Evolutionary conservation across 179 eudicot genomes (phyloP), one percentile per base, ranked within the genome.

Genomic region (Spergularia azorica): DNA sequence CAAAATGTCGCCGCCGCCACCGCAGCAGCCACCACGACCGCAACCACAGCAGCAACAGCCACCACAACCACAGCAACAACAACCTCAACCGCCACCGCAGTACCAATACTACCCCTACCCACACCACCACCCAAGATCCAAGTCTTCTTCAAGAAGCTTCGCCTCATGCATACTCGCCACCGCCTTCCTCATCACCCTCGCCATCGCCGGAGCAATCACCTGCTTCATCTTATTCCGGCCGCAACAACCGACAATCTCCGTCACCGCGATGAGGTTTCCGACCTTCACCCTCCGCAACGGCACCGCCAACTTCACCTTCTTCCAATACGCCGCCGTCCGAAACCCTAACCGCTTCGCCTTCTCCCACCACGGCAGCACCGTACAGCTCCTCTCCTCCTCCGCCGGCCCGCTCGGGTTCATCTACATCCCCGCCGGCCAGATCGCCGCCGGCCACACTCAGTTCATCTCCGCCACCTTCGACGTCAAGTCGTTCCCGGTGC

Each of bases 121-220:
- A 56, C 63, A 51, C 58, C 57, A 39, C 20, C 50, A 61, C 69
- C 73, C 63, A 3, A 77, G 79, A 66, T 75, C 81, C 16, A 72
- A 65, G 39, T 46, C 62, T 60, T 52, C 81, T 9, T 46, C 79
- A 59, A n/a, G 57, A 66, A 46, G 66, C 71, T 79, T 92, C 6
- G 92, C 97, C 15, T 93, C 98, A 2, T 93, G 97, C 76, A 71
- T 93, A 0, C 85, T 93, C 3, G 98, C 98, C 43, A 86, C 95
- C 5, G 58, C 86, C 56, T 93, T 93, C 91, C 76, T 93, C 13
- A 77, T 86, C 61, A 79, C 83, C 82, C 11, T 92, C 4, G 39
- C 75, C 41, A 81, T 83, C 36, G 82, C 88, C 18, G 79, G 80
- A 41, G 48, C 75, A 43, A 80, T 88, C 67, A 78, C 88, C 18